Evolutionary conservation across 129 eudicot genomes (phyloP), one percentile per base, ranked within the genome.

Genomic region (Artemisia argyi): DNA sequence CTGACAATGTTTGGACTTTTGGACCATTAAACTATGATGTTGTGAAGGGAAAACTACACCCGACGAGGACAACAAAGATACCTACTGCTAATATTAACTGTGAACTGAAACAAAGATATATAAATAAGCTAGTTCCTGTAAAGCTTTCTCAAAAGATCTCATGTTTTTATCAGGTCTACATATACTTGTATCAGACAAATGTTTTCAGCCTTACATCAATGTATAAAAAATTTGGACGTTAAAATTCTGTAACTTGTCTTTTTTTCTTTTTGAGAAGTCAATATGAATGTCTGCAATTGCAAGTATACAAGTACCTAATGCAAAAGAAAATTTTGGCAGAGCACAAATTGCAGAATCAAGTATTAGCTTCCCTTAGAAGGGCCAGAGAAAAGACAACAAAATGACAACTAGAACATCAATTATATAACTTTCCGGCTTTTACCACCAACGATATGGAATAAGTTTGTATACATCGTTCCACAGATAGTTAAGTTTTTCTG

Each of bases 401-500:
- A 16, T 22, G 32, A 51, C 20, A 12, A 61, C 57, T 19, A 17
- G 3, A 20, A 54, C 61, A 26, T 39, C 11, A 44, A 64, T 19
- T 5, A 46, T 78, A 54, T 78, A 7, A 63, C 58, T 68, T 71
- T 63, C 17, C 7, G 46, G 60, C 12, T 14, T 64, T 78, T 54
- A 71, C 82, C 72, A 63, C 58, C 7, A 42, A 42, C 52, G 8
- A 35, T 35, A 50, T 42, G n/a, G 18, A 7, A 67, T 12, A 11
- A 44, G 46, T 39, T 39, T 39, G 46, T 39, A 39, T 39, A 39
- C 46, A 39, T 39, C 46, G 46, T 39, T 39, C 46, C 46, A 39
- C 46, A 39, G 46, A 39, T 1, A 50, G 51, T 93, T 86, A 87
- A 66, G 47, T 73, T 57, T 83, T 82, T 68, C 88, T 65, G 76